These are phyloP conservation scores for Taphrina confusa DNA, from an alignment of 1,139 yeast genomes.

Conservation along the genomic window DNA sequence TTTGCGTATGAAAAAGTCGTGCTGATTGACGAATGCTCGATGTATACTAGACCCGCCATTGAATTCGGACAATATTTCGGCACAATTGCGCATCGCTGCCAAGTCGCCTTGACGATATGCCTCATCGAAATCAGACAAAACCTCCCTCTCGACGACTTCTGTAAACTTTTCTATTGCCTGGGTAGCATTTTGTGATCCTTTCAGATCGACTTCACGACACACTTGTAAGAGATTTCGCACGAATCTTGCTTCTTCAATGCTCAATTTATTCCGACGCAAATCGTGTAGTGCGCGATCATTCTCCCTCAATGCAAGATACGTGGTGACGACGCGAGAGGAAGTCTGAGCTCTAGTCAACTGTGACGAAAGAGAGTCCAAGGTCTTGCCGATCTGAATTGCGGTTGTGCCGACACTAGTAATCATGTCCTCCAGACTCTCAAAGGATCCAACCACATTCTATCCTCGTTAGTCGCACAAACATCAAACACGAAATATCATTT, in stretches of 20 bases:
- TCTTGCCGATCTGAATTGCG: conserved; percentile 51
- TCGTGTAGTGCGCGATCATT: conserved; percentile 43
- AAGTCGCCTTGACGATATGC: conserved; percentile 59
- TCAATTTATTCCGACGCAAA: conserved; percentile 45
- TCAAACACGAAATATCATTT: not conserved
- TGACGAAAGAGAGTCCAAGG: conserved; percentile 70
- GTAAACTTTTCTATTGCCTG: conserved; percentile 66
- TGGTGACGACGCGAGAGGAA: conserved; percentile 35
- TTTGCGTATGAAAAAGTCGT: conserved; percentile 64
- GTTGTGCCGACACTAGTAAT: conserved; percentile 32
- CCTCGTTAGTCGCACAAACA: not conserved
- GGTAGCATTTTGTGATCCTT: conserved; percentile 37
- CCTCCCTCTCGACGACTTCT: conserved; percentile 69
- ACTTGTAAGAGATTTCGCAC: conserved; percentile 60
- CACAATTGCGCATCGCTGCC: conserved; percentile 70
- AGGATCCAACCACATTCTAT: conserved; percentile 30
- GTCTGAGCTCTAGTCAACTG: conserved; percentile 66
- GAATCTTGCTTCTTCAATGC: conserved; percentile 27
- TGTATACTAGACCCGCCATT: conserved; percentile 85
- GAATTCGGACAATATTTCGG: conserved; percentile 73
- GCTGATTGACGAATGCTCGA: conserved; percentile 78
- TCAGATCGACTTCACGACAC: conserved; percentile 55
- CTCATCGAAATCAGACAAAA: conserved; percentile 48
- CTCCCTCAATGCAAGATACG: conserved; percentile 17
- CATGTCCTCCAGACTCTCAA: conserved; percentile 33